These are phyloP conservation scores for Azolla pinnata DNA, from an alignment of 75 land plant genomes.

Conservation along the genomic window DNA sequence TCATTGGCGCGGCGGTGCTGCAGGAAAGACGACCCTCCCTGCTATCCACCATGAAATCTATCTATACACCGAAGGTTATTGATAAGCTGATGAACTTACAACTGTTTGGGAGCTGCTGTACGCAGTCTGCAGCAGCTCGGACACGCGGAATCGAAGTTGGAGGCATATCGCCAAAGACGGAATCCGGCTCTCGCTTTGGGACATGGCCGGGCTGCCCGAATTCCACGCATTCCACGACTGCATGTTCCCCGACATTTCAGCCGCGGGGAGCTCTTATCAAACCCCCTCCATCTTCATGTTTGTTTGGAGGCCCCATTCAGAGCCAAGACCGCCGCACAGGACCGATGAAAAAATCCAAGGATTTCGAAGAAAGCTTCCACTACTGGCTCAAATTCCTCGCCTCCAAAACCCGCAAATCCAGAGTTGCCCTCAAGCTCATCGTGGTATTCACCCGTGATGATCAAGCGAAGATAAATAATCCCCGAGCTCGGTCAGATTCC, in stretches of 20 bases:
- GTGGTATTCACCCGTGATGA: background rate
- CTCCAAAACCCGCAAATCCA: background rate
- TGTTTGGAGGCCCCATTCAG: background rate
- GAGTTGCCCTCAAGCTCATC: background rate
- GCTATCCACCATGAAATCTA: too few relatives aligned
- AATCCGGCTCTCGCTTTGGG: background rate
- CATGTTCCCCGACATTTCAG: too few relatives aligned
- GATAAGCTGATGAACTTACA: too few relatives aligned
- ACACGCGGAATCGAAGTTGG: background rate
- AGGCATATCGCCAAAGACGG: background rate
- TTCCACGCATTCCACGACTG: background rate
- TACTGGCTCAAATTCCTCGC: constrained; percentile 1
- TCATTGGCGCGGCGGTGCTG: too few relatives aligned
- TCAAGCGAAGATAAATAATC: background rate
- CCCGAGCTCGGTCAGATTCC: background rate
- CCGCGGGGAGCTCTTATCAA: background rate
- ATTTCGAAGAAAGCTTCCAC: background rate
- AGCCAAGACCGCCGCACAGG: background rate
- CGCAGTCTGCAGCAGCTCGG: too few relatives aligned
- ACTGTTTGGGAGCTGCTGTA: too few relatives aligned
- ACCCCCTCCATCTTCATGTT: background rate
- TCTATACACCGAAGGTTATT: too few relatives aligned
- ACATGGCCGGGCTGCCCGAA: background rate
- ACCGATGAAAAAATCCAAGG: background rate
- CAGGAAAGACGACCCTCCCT: too few relatives aligned